A percentile compares a stretch with the other conserved stretches of the same genome.
Conservation (phyloP, 2,329 filamentous ascomycete genomes). For the Exophiala calicioides region DNA sequence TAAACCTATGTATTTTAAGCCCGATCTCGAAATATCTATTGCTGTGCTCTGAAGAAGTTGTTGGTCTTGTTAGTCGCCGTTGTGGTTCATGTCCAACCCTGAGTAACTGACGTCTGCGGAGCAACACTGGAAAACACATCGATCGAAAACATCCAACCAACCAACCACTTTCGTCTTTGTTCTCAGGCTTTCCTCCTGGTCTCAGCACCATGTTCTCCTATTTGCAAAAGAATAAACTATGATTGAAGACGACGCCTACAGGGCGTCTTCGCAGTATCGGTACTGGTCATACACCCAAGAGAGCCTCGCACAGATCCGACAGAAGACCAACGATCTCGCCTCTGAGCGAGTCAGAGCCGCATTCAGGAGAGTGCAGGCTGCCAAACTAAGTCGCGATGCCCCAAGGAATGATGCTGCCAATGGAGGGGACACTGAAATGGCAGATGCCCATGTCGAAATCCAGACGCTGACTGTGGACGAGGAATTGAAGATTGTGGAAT, state of each 20-base stretch:
- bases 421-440: slow-evolving; percentile 17
- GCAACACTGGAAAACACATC: too few relatives aligned
- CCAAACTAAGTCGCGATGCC: slow-evolving; percentile 40
- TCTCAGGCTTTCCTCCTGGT: too few relatives aligned
- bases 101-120: too few relatives aligned
- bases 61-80: too few relatives aligned
- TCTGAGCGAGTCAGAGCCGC: slow-evolving; percentile 65
- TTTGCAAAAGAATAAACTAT: slow-evolving; percentile 47
- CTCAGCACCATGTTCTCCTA: too few relatives aligned
- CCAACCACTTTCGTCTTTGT: too few relatives aligned
- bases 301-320: slow-evolving; percentile 69
- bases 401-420: slow-evolving; percentile 28
- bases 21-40: too few relatives aligned
- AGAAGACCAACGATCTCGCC: slow-evolving; percentile 77
- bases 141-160: too few relatives aligned
- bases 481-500: slow-evolving; percentile 77
- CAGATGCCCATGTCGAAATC: slow-evolving; percentile 49
- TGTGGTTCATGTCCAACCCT: too few relatives aligned
- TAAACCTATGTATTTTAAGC: too few relatives aligned
- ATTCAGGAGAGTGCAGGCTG: slow-evolving; percentile 50
- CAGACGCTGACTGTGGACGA: slow-evolving; percentile 78
- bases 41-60: too few relatives aligned
- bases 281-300: slow-evolving; percentile 87
- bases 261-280: slow-evolving; percentile 83
- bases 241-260: slow-evolving; percentile 90